A percentile compares a stretch with the other conserved stretches of the same genome.
Evolutionary conservation across 2,329 filamentous ascomycete species (phyloP).

Genomic region (Thielaviopsis musarum): DNA sequence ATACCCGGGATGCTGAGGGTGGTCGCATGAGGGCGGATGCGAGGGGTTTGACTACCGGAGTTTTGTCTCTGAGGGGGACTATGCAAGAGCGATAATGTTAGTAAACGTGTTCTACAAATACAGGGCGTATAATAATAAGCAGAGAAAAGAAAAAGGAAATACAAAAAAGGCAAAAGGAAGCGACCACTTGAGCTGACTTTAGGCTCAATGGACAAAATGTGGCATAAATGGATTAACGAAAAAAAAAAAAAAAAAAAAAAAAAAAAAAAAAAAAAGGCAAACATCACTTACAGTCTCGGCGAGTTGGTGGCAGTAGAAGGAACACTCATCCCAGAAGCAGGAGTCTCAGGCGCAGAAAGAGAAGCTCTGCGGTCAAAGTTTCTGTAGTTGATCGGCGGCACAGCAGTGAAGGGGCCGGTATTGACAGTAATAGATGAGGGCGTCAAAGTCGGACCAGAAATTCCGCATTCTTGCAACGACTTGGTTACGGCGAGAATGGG

Average conservation of each 20-base stretch:
- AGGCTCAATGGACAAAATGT: too few relatives aligned
- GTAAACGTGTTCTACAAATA: constrained; percentile 1
- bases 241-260: too few relatives aligned
- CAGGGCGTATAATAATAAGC: background rate
- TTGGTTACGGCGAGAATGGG: constrained; percentile 14
- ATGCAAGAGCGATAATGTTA: constrained; percentile 12
- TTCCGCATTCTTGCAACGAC: constrained; percentile 17
- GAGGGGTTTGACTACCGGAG: constrained; percentile 61
- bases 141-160: constrained; percentile 8
- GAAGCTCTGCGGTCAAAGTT: constrained; percentile 16
- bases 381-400: constrained; percentile 20
- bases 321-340: constrained; percentile 38
- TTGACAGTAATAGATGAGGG: constrained; percentile 23
- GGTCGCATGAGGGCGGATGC: constrained; percentile 67
- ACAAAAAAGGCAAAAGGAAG: background rate
- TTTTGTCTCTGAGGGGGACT: constrained; percentile 55
- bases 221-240: background rate
- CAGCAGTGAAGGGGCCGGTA: constrained; percentile 14
- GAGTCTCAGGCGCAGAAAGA: constrained; percentile 26
- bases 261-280: too few relatives aligned
- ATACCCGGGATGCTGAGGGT: constrained; percentile 94
- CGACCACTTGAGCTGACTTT: too few relatives aligned
- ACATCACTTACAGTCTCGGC: constrained; percentile 35
- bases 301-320: constrained; percentile 42
- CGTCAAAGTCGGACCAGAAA: constrained; percentile 17